Base-by-base conservation (phyloP, 2,329 filamentous ascomycete genomes). In the Penicillium sp. region DNA sequence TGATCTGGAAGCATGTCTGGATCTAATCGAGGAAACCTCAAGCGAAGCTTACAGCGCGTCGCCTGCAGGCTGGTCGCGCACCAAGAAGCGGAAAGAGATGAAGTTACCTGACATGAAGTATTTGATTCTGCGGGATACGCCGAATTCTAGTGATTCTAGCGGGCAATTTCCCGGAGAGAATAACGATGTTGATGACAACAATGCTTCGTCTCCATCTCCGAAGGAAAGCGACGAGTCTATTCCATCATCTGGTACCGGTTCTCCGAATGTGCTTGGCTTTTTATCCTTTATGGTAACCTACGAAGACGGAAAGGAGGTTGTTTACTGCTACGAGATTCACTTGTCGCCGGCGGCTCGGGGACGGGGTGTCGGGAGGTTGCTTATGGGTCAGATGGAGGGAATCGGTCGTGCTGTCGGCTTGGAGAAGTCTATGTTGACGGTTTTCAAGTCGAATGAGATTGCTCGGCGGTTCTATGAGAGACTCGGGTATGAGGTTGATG, bases 281-380 rank as follows among this genome's bases (percentile, higher is more conserved):
- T 65, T 82, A 17, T 84, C 81, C 5, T 84, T 84, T 68, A 82
- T 84, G 80, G 71, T 84, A 58, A 83, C 81, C n/a, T 78, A 82
- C 54, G 83, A 85, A 62, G 82, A 84, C 54, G 75, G 75, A 5
- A 70, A 78, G 21, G 78, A 83, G 13, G 85, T 87, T 6, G 59
- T 86, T n/a, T 88, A 87, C 68, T 80, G 85, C 63, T 88, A 87
- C 71, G 86, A 88, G 69, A 78, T 88, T 13, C 86, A 87, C 63
- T 75, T 86, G 8, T 65, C 70, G 1, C 70, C 76, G 0, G 49
- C 50, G 3, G 68, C 79, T 6, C 79, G 82, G 42, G 76, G 80
- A 8, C 72, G 68, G n/a, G 82, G 84, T 0, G 58, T 87, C 2
- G 85, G 85, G 2, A 73, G 65, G 31, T 71, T 77, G 38, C 67